A percentile compares a stretch with the other conserved stretches of the same genome.
Evolutionary conservation across 352 stramenopile genomes (phyloP).

Genomic region (Pythium folliculosum): DNA sequence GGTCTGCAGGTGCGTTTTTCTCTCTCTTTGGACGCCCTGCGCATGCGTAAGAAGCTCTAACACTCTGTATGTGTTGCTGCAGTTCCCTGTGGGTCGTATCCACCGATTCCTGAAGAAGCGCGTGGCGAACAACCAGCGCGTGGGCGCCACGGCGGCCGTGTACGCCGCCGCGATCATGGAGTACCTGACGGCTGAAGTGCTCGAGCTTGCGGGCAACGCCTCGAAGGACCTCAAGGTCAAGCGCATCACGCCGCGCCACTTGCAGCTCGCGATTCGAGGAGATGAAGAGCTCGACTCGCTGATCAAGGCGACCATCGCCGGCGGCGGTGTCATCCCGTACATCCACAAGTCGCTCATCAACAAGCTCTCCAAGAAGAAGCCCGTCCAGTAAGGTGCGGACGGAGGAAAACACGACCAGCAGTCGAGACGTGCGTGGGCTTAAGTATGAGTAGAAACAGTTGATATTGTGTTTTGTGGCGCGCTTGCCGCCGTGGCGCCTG

Average conservation of each 20-base stretch:
- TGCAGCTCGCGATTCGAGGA: slow-evolving; percentile 99
- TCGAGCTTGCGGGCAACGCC: slow-evolving; percentile 98
- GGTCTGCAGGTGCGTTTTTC: slow-evolving; percentile 90
- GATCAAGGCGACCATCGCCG: slow-evolving; percentile 99
- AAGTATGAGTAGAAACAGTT: slow-evolving; percentile 26
- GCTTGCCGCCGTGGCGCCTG: too few species aligned
- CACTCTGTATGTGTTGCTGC: slow-evolving; percentile 2
- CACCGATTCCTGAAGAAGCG: slow-evolving; percentile 99
- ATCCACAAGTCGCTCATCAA: slow-evolving; percentile 99
- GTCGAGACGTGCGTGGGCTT: slow-evolving; percentile 11
- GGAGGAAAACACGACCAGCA: background rate
- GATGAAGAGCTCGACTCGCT: slow-evolving; percentile 99
- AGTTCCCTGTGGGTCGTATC: slow-evolving; percentile 99
- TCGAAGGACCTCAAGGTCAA: slow-evolving; percentile 98
- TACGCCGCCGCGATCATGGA: slow-evolving; percentile 99
- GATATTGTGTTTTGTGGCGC: background rate
- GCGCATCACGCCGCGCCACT: slow-evolving; percentile 98
- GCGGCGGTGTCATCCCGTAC: slow-evolving; percentile 99
- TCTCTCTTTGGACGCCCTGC: background rate
- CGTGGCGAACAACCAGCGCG: slow-evolving; percentile 97
- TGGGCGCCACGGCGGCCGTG: slow-evolving; percentile 99
- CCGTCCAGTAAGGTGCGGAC: slow-evolving; percentile 51
- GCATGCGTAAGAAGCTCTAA: background rate
- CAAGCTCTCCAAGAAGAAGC: slow-evolving; percentile 94
- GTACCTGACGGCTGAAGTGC: slow-evolving; percentile 99